Conservation (phyloP, 495 filamentous ascomycete species). For the Aspergillus wentii region DNA sequence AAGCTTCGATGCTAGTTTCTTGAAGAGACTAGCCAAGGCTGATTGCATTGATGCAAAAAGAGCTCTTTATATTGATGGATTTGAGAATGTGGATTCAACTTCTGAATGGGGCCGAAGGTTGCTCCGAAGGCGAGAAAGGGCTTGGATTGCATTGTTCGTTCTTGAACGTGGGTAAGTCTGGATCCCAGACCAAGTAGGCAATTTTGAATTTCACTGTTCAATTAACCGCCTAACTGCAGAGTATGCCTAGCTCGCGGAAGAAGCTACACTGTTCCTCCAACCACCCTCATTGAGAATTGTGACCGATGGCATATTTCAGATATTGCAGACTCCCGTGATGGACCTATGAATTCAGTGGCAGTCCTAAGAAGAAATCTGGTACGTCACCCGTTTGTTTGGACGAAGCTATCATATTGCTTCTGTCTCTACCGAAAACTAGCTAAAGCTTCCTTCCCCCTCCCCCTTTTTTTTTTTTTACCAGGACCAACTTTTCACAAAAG, state of each 20-base stretch:
- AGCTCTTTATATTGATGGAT: slow-evolving; percentile 63
- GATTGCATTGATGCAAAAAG: slow-evolving; percentile 63
- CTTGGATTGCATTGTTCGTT: slow-evolving; percentile 68
- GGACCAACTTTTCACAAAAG: slow-evolving; percentile 55
- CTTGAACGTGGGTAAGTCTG: slow-evolving; percentile 61
- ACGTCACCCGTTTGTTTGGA: slow-evolving; percentile 17
- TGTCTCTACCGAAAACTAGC: neutral
- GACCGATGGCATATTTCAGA: slow-evolving; percentile 62
- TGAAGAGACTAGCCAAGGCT: slow-evolving; percentile 47
- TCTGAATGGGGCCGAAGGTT: slow-evolving; percentile 56
- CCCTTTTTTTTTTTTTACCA: slow-evolving; percentile 16
- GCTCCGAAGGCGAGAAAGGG: slow-evolving; percentile 59
- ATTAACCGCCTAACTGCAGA: slow-evolving; percentile 23
- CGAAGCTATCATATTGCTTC: slow-evolving; percentile 8
- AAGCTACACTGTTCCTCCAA: slow-evolving; percentile 61
- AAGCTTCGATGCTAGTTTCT: slow-evolving; percentile 42
- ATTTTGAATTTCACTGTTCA: no score
- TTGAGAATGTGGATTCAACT: slow-evolving; percentile 54
- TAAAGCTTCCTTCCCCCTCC: no score
- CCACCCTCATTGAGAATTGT: slow-evolving; percentile 58
- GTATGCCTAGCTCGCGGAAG: slow-evolving; percentile 66
- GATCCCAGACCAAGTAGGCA: neutral
- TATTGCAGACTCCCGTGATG: slow-evolving; percentile 62
- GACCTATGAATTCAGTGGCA: slow-evolving; percentile 63
- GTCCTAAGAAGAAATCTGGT: slow-evolving; percentile 63